A percentile compares a stretch with the other conserved stretches of the same genome.
Evolutionary conservation across 495 filamentous ascomycete genomes (phyloP).

Genomic region (Penicillium goetzii): DNA sequence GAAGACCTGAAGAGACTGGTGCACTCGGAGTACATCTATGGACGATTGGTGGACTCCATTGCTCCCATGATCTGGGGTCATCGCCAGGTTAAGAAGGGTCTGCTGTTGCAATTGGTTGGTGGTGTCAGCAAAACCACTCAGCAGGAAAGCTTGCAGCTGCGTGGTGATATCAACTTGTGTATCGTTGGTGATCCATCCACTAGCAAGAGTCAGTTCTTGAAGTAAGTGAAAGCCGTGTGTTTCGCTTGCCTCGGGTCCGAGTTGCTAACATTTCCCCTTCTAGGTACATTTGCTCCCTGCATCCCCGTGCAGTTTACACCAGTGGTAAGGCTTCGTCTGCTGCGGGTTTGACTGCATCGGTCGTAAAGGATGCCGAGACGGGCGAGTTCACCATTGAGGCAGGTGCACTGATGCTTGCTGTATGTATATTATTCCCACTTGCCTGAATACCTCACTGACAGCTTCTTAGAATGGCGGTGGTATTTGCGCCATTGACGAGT

Average conservation of each 20-base stretch:
- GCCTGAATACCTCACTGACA: constrained; percentile 13
- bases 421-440: constrained; percentile 46
- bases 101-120: constrained; percentile 90
- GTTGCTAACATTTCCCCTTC: constrained; percentile 8
- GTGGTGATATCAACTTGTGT: constrained; percentile 98
- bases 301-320: constrained; percentile 95
- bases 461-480: constrained; percentile 57
- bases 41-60: constrained; percentile 89
- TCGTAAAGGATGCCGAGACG: constrained; percentile 97
- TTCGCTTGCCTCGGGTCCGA: not conserved
- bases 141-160: constrained; percentile 86
- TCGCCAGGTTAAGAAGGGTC: constrained; percentile 95
- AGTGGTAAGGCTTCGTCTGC: constrained; percentile 98
- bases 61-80: constrained; percentile 98
- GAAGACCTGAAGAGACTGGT: constrained; percentile 91
- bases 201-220: constrained; percentile 97
- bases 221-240: constrained; percentile 50
- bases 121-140: constrained; percentile 85
- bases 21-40: constrained; percentile 92
- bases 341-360: constrained; percentile 94
- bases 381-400: constrained; percentile 99
- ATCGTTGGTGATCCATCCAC: constrained; percentile 98
- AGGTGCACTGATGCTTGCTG: constrained; percentile 96
- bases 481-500: constrained; percentile 98
- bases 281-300: constrained; percentile 88